A percentile compares a stretch with the other conserved stretches of the same genome.
These are phyloP conservation scores for Urochloa ruziziensis DNA, from an alignment of 176 grass and related monocot genomes.

Conservation along the genomic window DNA sequence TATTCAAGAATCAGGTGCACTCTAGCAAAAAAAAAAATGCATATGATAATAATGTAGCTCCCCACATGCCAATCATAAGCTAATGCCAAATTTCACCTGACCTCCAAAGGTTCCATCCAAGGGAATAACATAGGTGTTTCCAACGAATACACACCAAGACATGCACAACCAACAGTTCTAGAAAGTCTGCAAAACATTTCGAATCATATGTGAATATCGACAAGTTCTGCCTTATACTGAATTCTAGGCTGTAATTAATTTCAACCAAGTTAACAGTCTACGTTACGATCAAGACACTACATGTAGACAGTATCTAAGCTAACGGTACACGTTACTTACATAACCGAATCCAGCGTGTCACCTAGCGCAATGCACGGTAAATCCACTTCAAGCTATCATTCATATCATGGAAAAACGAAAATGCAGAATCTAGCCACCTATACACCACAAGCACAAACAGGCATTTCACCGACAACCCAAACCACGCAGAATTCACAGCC, in stretches of 20 bases:
- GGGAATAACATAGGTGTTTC: background rate
- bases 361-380: background rate
- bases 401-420: background rate
- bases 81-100: background rate
- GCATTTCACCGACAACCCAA: background rate
- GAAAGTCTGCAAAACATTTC: background rate
- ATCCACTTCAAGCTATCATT: conserved; percentile 1
- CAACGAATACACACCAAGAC: background rate
- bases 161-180: background rate
- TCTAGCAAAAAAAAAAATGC: background rate
- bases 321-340: background rate
- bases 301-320: background rate
- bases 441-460: background rate
- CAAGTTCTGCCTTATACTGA: conserved; percentile 23
- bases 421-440: background rate
- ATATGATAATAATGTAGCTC: background rate
- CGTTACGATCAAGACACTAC: background rate
- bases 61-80: background rate
- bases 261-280: background rate
- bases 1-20: background rate
- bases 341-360: background rate
- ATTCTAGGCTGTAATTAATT: background rate
- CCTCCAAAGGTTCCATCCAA: background rate
- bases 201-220: background rate
- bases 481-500: background rate